These are phyloP conservation scores for Lasiodiplodia theobromae DNA, from an alignment of 2,329 filamentous ascomycete species.

Conservation along the genomic window DNA sequence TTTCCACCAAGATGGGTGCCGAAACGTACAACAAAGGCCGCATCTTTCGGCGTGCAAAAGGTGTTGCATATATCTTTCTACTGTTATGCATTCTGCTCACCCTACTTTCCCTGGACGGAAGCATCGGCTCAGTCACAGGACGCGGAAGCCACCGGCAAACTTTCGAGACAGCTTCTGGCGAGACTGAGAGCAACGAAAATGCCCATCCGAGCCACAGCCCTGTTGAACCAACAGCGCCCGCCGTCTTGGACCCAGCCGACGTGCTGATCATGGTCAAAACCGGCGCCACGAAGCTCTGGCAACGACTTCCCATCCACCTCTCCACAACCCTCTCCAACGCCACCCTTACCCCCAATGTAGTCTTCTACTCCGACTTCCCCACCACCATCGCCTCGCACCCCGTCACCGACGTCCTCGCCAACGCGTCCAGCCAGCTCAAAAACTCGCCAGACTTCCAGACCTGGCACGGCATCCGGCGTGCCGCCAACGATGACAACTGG, in stretches of 20 bases:
- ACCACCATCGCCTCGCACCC: slow-evolving; percentile 59
- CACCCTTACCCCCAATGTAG: slow-evolving; percentile 51
- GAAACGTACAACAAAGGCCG: background rate
- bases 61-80: background rate
- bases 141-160: background rate
- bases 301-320: background rate
- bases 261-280: slow-evolving; percentile 20
- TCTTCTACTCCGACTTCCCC: slow-evolving; percentile 66
- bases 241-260: background rate
- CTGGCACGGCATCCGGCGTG: slow-evolving; percentile 45
- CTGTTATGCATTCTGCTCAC: background rate
- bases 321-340: slow-evolving; percentile 1
- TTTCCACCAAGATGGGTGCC: background rate
- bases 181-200: background rate
- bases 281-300: slow-evolving; percentile 6
- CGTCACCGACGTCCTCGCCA: slow-evolving; percentile 56
- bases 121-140: background rate
- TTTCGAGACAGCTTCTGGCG: background rate
- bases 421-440: slow-evolving; percentile 50
- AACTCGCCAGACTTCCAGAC: slow-evolving; percentile 58
- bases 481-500: slow-evolving; percentile 28
- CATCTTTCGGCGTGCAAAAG: background rate
- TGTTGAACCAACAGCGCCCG: background rate
- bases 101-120: background rate
- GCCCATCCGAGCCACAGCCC: background rate